Conservation (phyloP, 2,329 filamentous ascomycete genomes). For the Thermoascus crustaceus region DNA sequence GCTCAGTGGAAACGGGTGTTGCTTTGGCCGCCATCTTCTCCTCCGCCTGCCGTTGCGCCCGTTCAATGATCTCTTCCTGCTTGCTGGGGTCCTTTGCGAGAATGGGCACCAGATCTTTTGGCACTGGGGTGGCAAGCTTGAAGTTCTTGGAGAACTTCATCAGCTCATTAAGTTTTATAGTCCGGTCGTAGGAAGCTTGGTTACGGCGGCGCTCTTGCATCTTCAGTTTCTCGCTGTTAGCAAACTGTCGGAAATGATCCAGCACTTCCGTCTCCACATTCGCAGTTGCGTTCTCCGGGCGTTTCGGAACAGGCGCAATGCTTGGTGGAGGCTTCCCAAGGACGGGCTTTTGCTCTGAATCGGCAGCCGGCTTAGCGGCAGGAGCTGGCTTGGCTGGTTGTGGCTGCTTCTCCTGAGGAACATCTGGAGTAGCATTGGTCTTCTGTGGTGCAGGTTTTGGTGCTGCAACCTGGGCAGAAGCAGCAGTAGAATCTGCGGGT, state of each 20-base stretch:
- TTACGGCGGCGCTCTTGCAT: slow-evolving; percentile 50
- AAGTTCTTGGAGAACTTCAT: slow-evolving; percentile 93
- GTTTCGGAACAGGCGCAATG: slow-evolving; percentile 42
- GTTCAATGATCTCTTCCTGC: slow-evolving; percentile 86
- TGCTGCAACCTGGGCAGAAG: slow-evolving; percentile 67
- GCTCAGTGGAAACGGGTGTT: slow-evolving; percentile 37
- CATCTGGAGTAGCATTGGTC: slow-evolving; percentile 14
- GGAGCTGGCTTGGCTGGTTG: slow-evolving; percentile 13
- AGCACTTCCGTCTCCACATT: slow-evolving; percentile 55
- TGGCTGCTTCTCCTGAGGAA: slow-evolving; percentile 14
- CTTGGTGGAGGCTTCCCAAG: slow-evolving; percentile 20
- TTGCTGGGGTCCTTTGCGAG: slow-evolving; percentile 94
- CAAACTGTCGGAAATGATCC: slow-evolving; percentile 58
- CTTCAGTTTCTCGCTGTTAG: slow-evolving; percentile 53
- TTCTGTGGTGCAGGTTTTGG: slow-evolving; percentile 29
- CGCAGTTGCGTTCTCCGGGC: slow-evolving; percentile 47
- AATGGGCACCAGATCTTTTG: slow-evolving; percentile 83
- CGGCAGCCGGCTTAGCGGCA: slow-evolving; percentile 15
- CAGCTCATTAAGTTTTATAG: slow-evolving; percentile 84
- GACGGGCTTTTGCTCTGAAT: slow-evolving; percentile 18
- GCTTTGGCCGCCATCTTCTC: slow-evolving; percentile 42
- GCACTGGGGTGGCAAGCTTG: slow-evolving; percentile 88
- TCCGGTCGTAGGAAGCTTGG: slow-evolving; percentile 64
- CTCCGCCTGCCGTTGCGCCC: slow-evolving; percentile 68
- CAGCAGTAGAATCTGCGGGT: slow-evolving; percentile 80